Conservation (phyloP, 306 rosid species). For the Cucurbita moschata region DNA sequence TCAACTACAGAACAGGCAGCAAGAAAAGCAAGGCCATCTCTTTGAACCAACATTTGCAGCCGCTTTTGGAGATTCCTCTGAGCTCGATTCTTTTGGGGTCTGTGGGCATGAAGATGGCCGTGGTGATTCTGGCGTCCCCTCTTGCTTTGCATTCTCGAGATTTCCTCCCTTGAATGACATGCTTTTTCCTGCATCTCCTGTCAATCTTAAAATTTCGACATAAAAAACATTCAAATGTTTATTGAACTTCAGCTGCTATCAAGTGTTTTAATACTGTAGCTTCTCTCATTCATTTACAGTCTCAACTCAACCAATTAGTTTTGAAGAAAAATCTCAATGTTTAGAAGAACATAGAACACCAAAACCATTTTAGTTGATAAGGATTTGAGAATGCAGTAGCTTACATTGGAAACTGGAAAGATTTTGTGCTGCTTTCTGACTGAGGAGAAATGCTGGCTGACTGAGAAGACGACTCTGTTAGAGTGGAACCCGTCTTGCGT, state of each 20-base stretch:
- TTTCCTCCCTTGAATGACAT: conserved; percentile 12
- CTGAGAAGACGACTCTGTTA: background rate
- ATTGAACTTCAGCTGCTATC: background rate
- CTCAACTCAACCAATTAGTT: background rate
- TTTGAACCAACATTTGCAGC: background rate
- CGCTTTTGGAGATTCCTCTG: conserved; percentile 11
- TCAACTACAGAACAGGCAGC: conserved; percentile 24
- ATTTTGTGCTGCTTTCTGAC: conserved; percentile 31
- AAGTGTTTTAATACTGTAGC: background rate
- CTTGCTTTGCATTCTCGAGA: conserved; percentile 12
- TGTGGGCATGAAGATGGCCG: background rate
- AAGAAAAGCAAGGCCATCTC: conserved; percentile 41
- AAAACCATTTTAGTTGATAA: background rate
- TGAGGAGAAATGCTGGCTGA: conserved; percentile 18
- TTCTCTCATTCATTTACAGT: too few species aligned
- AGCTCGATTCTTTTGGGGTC: conserved; percentile 11
- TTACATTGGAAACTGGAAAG: conserved; percentile 70
- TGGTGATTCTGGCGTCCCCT: background rate
- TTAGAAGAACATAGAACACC: background rate
- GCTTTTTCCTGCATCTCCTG: conserved; percentile 29
- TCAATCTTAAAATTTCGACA: conserved; percentile 24
- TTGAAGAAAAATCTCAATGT: background rate
- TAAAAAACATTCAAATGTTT: background rate
- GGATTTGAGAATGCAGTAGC: conserved; percentile 5
- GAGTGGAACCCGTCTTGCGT: background rate